Conservation (phyloP, 345 rosid species). For the Eucalyptus grandis region DNA sequence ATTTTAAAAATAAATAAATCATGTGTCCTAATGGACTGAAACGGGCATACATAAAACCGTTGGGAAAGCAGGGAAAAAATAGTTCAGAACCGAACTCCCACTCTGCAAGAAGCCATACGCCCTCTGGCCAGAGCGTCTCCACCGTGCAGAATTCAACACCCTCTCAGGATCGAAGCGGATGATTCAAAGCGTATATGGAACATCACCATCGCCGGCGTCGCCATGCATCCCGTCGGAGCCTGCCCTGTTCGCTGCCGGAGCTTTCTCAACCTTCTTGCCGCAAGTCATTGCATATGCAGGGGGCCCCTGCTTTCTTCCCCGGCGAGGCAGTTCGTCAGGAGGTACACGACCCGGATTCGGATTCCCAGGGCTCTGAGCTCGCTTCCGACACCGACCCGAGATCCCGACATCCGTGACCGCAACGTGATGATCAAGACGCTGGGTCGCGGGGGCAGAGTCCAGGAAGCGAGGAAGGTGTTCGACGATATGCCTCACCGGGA, state of each 20-base stretch:
- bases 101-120: not conserved
- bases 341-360: not conserved
- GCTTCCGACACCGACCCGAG: not conserved
- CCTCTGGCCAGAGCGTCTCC: not conserved
- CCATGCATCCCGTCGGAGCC: not conserved
- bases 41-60: not conserved
- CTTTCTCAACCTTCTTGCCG: not conserved
- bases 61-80: not conserved
- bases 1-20: not conserved
- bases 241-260: not conserved
- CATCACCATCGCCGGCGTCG: not conserved
- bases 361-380: not conserved
- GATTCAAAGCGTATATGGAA: not conserved
- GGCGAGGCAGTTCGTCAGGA: fast-evolving
- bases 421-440: slow-evolving; percentile 10
- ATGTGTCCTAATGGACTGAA: not conserved
- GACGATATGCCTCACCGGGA: slow-evolving; percentile 28
- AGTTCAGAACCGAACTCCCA: not conserved
- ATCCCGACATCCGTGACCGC: slow-evolving; percentile 3
- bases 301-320: not conserved
- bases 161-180: not conserved
- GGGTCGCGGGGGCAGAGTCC: slow-evolving; percentile 17
- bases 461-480: slow-evolving; percentile 23
- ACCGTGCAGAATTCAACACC: not conserved
- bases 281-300: not conserved